Percentiles rank a stretch among this genome's conserved stretches.
phyloP scores from a whole-genome alignment of 2,329 filamentous ascomycete genomes.

The Neurospora sp. region DNA sequence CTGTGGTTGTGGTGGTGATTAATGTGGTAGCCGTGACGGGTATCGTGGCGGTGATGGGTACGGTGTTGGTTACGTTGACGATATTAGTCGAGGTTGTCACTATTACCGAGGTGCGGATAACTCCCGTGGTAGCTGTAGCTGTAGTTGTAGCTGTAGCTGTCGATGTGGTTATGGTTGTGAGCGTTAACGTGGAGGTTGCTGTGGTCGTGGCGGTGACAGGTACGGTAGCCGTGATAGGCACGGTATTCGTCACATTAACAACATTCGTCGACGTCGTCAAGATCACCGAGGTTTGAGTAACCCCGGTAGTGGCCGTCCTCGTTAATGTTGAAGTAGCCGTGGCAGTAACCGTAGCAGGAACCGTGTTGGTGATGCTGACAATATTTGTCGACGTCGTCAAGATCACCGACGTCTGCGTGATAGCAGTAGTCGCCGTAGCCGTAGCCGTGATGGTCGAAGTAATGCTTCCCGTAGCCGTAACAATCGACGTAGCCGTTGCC shows the following conservation, averaged over 20 bases:
- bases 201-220: neutral
- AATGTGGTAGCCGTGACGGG: conserved; percentile 3
- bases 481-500: too few relatives aligned
- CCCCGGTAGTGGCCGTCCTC: neutral
- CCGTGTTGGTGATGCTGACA: too few relatives aligned
- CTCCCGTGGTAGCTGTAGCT: neutral
- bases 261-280: neutral
- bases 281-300: neutral
- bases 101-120: neutral
- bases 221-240: neutral
- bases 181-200: neutral
- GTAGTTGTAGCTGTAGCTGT: conserved; percentile 2
- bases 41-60: conserved; percentile 2
- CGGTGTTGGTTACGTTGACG: conserved; percentile 7
- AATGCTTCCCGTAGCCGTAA: too few relatives aligned
- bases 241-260: neutral
- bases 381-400: too few relatives aligned
- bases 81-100: neutral
- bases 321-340: neutral
- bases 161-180: neutral
- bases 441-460: too few relatives aligned
- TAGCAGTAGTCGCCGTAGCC: too few relatives aligned
- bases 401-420: too few relatives aligned
- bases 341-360: too few relatives aligned
- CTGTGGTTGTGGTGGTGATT: neutral